phyloP scores from a whole-genome alignment of 805 yeast species.

The Zygotorulaspora danielsina region DNA sequence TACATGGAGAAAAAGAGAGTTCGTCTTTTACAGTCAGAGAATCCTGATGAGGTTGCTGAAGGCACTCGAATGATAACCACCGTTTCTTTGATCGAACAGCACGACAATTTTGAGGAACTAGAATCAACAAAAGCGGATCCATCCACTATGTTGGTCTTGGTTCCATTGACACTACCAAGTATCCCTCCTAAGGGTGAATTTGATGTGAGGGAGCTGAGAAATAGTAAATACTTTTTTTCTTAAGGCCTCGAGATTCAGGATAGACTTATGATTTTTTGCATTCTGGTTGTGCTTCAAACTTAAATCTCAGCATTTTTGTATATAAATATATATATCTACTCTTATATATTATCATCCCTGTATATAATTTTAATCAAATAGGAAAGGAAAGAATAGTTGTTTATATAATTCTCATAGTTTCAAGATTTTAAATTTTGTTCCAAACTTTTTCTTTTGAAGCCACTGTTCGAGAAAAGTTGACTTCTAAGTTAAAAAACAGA shows the following conservation, averaged over 20 bases:
- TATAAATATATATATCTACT: too few species aligned
- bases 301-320: neutral
- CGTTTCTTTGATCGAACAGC: slow-evolving; percentile 49
- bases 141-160: slow-evolving; percentile 40
- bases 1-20: slow-evolving; percentile 63
- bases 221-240: slow-evolving; percentile 76
- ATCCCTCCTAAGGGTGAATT: slow-evolving; percentile 80
- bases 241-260: slow-evolving; percentile 8
- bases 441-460: too few species aligned
- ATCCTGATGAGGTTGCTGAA: slow-evolving; percentile 44
- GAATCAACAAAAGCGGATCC: slow-evolving; percentile 25
- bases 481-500: too few species aligned
- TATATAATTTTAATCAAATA: too few species aligned
- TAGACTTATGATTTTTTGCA: neutral
- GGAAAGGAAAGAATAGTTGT: too few species aligned
- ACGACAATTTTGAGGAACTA: slow-evolving; percentile 24
- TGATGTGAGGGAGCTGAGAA: slow-evolving; percentile 66
- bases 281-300: neutral
- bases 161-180: slow-evolving; percentile 65
- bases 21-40: slow-evolving; percentile 47
- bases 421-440: too few species aligned
- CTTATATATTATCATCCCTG: too few species aligned
- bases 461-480: too few species aligned
- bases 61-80: slow-evolving; percentile 66
- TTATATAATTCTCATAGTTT: too few species aligned